phyloP scores from a whole-genome alignment of 208 protist genomes.

The Leishmania tarentolae region DNA sequence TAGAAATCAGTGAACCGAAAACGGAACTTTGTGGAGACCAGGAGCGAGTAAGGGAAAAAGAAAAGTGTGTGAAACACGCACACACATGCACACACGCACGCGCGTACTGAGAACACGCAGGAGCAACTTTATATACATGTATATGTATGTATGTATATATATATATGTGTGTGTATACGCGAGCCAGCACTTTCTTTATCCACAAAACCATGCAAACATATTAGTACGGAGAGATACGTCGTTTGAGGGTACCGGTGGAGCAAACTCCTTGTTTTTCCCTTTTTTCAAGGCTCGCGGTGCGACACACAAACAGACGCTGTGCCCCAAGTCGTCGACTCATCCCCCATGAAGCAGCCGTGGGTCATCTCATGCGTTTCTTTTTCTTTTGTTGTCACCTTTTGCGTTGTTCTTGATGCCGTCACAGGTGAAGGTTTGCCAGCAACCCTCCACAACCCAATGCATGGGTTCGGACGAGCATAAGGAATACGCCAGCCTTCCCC shows the following conservation, averaged over 20 bases:
- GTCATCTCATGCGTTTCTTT: not conserved
- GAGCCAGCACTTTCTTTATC: not conserved
- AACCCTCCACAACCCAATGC: not conserved
- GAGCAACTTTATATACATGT: not conserved
- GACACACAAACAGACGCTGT: not conserved
- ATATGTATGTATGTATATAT: not conserved
- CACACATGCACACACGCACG: not conserved
- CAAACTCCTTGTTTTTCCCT: not conserved
- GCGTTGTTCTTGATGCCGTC: not conserved
- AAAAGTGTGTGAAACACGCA: not conserved
- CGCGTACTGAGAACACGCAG: not conserved
- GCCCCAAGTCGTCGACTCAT: not conserved
- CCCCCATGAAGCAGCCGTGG: not conserved
- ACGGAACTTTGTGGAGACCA: too few species aligned
- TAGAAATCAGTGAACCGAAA: too few species aligned
- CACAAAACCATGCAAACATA: not conserved
- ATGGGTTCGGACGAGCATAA: not conserved
- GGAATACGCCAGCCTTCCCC: not conserved
- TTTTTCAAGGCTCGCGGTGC: not conserved
- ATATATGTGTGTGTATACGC: not conserved
- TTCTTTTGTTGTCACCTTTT: not conserved
- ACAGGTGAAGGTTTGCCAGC: not conserved
- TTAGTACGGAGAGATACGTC: not conserved
- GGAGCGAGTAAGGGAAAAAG: not conserved
- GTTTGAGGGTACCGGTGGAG: not conserved